These are phyloP conservation scores for Phytopythium ostracodes DNA, from an alignment of 352 stramenopile genomes.

Conservation along the genomic window DNA sequence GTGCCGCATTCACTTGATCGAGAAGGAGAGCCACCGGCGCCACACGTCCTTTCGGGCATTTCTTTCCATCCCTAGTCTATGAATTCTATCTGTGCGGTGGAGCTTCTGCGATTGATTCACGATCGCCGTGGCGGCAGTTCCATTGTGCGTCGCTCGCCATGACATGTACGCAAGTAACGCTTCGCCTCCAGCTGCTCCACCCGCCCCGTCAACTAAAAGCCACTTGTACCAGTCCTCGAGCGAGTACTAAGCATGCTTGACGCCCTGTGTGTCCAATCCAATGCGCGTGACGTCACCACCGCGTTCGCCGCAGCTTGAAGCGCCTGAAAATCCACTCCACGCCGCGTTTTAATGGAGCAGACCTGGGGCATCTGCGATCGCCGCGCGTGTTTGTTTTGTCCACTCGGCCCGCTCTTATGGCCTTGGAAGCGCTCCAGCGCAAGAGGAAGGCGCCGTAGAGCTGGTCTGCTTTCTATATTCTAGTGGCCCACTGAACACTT, in stretches of 20 bases:
- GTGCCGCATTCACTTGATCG: background rate
- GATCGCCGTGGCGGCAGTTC: too few relatives aligned
- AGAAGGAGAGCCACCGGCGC: too few relatives aligned
- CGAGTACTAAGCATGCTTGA: background rate
- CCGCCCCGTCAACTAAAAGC: background rate
- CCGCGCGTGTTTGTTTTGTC: background rate
- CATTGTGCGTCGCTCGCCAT: too few relatives aligned
- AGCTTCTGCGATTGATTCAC: too few relatives aligned
- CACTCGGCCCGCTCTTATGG: background rate
- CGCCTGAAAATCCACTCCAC: background rate
- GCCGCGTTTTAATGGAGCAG: background rate
- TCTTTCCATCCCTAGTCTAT: background rate
- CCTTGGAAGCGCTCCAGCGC: too few relatives aligned
- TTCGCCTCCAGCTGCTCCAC: background rate
- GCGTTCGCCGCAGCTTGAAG: background rate
- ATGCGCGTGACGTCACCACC: background rate
- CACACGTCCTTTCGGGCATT: background rate
- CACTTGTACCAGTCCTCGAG: background rate
- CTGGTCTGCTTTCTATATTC: background rate
- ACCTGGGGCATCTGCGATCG: background rate
- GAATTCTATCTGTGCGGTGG: too few relatives aligned
- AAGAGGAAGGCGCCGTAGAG: background rate
- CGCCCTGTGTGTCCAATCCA: background rate
- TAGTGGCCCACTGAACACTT: conserved; percentile 1
- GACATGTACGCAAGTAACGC: background rate